Evolutionary conservation across 192 early-diverging fungal species (phyloP).

Genomic region (Coemansia sp.): DNA sequence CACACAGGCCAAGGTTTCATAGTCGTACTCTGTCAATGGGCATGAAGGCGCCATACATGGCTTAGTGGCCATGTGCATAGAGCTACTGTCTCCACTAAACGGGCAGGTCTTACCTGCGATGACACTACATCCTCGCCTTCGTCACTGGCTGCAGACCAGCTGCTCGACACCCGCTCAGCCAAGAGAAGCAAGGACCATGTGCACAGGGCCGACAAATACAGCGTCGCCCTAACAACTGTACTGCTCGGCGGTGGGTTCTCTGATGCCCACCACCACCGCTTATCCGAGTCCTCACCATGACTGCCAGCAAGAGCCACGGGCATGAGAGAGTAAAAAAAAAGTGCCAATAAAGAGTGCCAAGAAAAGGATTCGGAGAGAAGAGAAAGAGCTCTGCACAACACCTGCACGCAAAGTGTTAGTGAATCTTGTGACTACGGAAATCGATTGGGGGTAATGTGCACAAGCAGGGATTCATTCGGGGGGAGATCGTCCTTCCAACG

Average conservation of each 20-base stretch:
- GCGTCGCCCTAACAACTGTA: not conserved
- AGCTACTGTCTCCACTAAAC: not conserved
- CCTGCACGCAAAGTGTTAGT: not conserved
- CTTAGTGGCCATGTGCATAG: not conserved
- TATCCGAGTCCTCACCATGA: not conserved
- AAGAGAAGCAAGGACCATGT: constrained; percentile 18
- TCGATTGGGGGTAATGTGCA: not conserved
- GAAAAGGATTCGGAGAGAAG: constrained; percentile 3
- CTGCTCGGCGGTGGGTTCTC: not conserved
- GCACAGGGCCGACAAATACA: constrained; percentile 18
- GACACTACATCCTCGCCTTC: not conserved
- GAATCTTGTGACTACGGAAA: not conserved
- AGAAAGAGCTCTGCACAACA: not conserved
- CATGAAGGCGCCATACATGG: not conserved
- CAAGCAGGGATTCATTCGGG: not conserved
- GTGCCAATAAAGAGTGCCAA: not conserved
- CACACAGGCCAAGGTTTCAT: not conserved
- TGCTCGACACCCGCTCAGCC: not conserved
- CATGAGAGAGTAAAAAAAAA: not conserved
- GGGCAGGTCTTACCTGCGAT: not conserved
- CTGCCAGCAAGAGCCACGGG: not conserved
- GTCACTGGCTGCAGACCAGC: constrained; percentile 1
- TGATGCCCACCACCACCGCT: constrained; percentile 1
- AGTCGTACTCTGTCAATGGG: not conserved
- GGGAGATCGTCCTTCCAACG: not conserved